phyloP scores from a whole-genome alignment of 2,329 filamentous ascomycete genomes.

The Tolypocladium ophioglossoides region DNA sequence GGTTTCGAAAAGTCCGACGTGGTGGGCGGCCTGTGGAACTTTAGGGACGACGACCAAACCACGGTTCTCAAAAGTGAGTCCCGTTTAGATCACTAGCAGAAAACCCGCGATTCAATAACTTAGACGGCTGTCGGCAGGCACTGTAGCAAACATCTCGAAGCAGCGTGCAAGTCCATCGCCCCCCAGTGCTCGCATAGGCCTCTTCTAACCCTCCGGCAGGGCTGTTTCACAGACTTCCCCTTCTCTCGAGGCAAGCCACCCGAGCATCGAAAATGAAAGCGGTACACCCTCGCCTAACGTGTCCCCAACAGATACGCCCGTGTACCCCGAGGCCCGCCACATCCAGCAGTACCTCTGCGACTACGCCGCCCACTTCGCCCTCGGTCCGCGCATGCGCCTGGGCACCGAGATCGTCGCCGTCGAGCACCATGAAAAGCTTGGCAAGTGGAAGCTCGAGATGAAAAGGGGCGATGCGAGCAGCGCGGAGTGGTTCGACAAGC shows the following conservation, averaged over 20 bases:
- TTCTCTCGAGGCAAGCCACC: conserved; percentile 8
- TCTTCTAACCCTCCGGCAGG: conserved; percentile 6
- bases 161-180: conserved; percentile 11
- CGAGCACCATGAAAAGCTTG: conserved; percentile 6
- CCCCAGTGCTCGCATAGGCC: no score
- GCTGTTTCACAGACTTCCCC: conserved; percentile 24
- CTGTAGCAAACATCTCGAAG: conserved; percentile 21
- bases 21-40: conserved; percentile 33
- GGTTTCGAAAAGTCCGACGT: conserved; percentile 30
- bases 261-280: background rate
- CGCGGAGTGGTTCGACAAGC: conserved; percentile 23
- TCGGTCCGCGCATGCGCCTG: conserved; percentile 14
- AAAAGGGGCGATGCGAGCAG: background rate
- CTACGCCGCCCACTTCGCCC: conserved; percentile 21
- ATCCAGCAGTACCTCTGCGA: conserved; percentile 21
- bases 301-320: conserved; percentile 12
- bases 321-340: conserved; percentile 12
- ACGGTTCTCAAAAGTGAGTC: conserved; percentile 23
- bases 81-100: conserved; percentile 1
- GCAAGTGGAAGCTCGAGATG: conserved; percentile 17
- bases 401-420: conserved; percentile 11
- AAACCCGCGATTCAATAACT: no score
- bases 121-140: conserved; percentile 7
- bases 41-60: conserved; percentile 25
- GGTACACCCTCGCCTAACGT: background rate